Evolutionary conservation across 371 early-diverging fungal genomes (phyloP).

Genomic region (Zychaea mexicana): DNA sequence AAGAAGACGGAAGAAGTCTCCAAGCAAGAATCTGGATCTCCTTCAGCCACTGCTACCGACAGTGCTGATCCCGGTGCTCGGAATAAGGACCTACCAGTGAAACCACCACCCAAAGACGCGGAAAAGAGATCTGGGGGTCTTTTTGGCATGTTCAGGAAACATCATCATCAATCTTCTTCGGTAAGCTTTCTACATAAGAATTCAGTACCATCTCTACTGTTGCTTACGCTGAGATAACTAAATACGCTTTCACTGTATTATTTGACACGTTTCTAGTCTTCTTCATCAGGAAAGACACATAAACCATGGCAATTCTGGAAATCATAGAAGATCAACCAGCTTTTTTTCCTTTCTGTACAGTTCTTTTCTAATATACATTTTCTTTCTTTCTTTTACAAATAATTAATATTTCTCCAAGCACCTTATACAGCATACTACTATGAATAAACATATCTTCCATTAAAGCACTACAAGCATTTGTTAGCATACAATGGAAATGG

Average conservation of each 20-base stretch:
- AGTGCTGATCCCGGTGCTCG: neutral
- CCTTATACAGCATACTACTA: no score
- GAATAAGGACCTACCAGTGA: neutral
- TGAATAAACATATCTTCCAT: no score
- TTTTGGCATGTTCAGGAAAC: neutral
- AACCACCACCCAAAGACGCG: constrained; percentile 9
- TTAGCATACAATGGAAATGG: no score
- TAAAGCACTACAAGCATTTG: no score
- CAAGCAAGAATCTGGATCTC: no score
- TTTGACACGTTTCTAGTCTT: no score
- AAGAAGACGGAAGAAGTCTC: no score
- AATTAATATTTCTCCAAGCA: no score
- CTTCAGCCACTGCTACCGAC: neutral
- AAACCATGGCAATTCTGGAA: constrained; percentile 14
- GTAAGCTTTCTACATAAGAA: neutral
- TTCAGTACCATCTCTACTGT: no score
- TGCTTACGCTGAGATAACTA: no score
- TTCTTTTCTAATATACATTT: neutral
- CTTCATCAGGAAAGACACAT: neutral
- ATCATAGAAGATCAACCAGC: neutral
- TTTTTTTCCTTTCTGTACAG: neutral
- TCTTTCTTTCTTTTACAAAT: neutral
- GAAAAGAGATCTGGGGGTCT: constrained; percentile 7
- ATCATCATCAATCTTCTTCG: neutral
- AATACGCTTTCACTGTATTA: no score